These are phyloP conservation scores for Poronia punctata DNA, from an alignment of 495 filamentous ascomycete species.

Conservation along the genomic window DNA sequence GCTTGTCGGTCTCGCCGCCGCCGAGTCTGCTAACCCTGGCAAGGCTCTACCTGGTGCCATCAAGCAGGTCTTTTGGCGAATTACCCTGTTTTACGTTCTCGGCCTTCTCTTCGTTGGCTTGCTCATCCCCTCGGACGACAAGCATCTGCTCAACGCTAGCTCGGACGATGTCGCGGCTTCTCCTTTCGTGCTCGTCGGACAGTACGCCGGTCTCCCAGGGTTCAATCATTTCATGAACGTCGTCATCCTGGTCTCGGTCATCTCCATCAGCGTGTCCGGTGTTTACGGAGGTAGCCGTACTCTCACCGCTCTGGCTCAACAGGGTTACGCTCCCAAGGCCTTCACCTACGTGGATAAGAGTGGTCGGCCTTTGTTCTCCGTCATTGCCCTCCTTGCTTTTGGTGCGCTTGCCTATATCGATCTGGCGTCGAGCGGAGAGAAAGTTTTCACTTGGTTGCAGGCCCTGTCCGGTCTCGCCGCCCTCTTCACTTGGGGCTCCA, in stretches of 20 bases:
- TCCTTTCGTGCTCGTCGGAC: conserved; percentile 67
- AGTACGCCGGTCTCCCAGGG: conserved; percentile 56
- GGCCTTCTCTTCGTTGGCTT: conserved; percentile 68
- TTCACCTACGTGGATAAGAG: conserved; percentile 53
- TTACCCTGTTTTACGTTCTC: conserved; percentile 65
- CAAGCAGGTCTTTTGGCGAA: conserved; percentile 73
- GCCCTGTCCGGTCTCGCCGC: conserved; percentile 48
- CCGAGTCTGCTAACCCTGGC: conserved; percentile 58
- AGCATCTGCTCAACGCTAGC: conserved; percentile 44
- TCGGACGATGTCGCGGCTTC: conserved; percentile 53
- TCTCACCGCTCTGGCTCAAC: conserved; percentile 55
- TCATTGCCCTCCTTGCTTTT: conserved; percentile 38
- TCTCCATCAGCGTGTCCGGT: conserved; percentile 60
- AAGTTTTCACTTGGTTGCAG: conserved; percentile 56
- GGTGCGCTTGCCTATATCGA: conserved; percentile 52
- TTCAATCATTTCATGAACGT: conserved; percentile 69
- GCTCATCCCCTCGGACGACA: conserved; percentile 54
- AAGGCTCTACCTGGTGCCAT: conserved; percentile 59
- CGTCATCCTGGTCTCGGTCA: conserved; percentile 63
- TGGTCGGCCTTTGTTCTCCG: conserved; percentile 50
- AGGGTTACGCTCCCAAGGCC: conserved; percentile 49
- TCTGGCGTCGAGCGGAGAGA: conserved; percentile 35
- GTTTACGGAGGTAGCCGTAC: conserved; percentile 65
- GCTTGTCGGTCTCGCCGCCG: conserved; percentile 64
- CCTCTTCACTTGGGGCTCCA: conserved; percentile 51